A percentile compares a stretch with the other conserved stretches of the same genome.
Conservation (phyloP, 2,329 filamentous ascomycete species). For the Sphaerulina musiva region DNA sequence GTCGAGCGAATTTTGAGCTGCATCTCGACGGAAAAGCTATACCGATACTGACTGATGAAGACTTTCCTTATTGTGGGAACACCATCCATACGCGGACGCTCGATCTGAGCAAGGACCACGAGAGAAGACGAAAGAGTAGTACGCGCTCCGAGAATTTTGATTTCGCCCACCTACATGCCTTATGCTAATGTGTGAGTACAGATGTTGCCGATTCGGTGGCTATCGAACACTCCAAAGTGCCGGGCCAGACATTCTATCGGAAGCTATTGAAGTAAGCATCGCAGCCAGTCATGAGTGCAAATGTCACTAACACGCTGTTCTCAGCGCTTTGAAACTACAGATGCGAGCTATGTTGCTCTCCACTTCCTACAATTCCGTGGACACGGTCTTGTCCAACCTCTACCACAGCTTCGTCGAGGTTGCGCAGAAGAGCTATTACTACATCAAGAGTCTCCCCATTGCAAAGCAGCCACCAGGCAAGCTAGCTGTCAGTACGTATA, state of each 20-base stretch:
- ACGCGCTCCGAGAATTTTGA: constrained; percentile 30
- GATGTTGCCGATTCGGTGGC: constrained; percentile 67
- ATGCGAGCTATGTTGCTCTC: constrained; percentile 80
- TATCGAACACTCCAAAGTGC: constrained; percentile 64
- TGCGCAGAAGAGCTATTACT: constrained; percentile 64
- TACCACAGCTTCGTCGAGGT: constrained; percentile 68
- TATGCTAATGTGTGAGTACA: constrained; percentile 24
- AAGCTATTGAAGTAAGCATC: constrained; percentile 56
- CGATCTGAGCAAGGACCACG: constrained; percentile 64
- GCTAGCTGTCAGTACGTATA: constrained; percentile 54
- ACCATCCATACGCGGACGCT: constrained; percentile 68
- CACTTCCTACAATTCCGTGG: constrained; percentile 64
- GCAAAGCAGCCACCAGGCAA: constrained; percentile 50
- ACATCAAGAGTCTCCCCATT: constrained; percentile 53
- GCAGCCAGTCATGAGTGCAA: constrained; percentile 37
- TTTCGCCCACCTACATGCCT: constrained; percentile 7
- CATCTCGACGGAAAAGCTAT: constrained; percentile 50
- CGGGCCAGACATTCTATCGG: constrained; percentile 71
- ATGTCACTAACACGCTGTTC: constrained; percentile 27
- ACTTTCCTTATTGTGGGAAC: constrained; percentile 87
- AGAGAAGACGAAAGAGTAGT: constrained; percentile 48
- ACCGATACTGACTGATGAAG: constrained; percentile 36
- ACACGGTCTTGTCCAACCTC: constrained; percentile 67
- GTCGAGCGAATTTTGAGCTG: constrained; percentile 74
- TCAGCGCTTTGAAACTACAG: constrained; percentile 69